phyloP scores from a whole-genome alignment of 768 basidiomycete genomes.

The Auricularia auricula-judae region DNA sequence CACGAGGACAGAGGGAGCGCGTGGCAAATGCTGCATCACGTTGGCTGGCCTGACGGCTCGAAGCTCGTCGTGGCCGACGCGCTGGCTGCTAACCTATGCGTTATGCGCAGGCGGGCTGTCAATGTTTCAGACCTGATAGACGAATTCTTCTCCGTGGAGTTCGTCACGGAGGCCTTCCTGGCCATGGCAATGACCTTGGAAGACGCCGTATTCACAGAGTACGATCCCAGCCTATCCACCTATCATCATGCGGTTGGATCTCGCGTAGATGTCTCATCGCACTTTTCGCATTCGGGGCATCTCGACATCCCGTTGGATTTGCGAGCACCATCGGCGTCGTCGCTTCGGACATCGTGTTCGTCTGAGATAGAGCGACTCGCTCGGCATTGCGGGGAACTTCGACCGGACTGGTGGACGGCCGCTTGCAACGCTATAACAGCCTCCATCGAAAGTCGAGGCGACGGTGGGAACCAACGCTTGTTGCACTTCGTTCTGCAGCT shows the following conservation, averaged over 20 bases:
- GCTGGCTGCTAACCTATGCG: background rate
- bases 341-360: background rate
- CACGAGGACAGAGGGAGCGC: background rate
- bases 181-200: background rate
- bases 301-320: background rate
- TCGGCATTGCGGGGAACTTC: background rate
- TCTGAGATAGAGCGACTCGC: background rate
- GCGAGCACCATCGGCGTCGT: background rate
- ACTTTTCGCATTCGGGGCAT: background rate
- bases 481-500: no score
- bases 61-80: background rate
- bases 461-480: no score
- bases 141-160: background rate
- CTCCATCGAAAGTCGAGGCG: no score
- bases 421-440: background rate
- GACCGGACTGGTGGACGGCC: background rate
- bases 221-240: background rate
- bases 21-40: background rate
- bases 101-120: background rate
- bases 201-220: background rate
- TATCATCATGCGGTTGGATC: background rate
- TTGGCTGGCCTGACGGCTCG: background rate
- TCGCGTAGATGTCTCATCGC: background rate
- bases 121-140: background rate
- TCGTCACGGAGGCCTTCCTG: background rate